Evolutionary conservation across 805 yeast species (phyloP).

Genomic region (Candida methanosorbosa): DNA sequence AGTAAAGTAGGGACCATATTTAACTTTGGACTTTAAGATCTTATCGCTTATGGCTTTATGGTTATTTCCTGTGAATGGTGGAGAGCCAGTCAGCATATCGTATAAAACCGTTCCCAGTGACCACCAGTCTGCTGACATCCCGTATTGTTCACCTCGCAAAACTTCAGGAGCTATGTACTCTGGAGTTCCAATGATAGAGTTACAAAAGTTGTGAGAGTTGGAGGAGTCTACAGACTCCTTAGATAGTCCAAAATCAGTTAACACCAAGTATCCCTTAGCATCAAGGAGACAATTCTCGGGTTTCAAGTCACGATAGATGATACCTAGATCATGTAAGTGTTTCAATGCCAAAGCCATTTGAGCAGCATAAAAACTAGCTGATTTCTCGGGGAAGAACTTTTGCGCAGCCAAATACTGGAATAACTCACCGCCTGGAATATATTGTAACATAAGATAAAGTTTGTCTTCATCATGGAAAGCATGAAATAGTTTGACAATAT

Average conservation of each 20-base stretch:
- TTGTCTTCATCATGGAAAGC: conserved; percentile 74
- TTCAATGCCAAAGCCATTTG: conserved; percentile 70
- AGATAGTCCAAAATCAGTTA: conserved; percentile 81
- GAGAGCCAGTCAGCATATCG: conserved; percentile 75
- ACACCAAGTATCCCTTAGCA: conserved; percentile 62
- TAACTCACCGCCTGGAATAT: conserved; percentile 86
- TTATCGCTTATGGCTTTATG: conserved; percentile 65
- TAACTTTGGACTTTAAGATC: conserved; percentile 54
- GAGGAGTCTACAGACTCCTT: conserved; percentile 29
- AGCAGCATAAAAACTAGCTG: conserved; percentile 67
- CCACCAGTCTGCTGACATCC: conserved; percentile 81
- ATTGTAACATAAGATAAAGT: conserved; percentile 67
- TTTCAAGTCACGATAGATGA: conserved; percentile 79
- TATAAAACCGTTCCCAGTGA: conserved; percentile 73
- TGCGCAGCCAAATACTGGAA: conserved; percentile 48
- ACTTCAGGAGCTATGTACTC: conserved; percentile 89
- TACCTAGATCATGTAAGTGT: conserved; percentile 69
- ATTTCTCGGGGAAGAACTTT: conserved; percentile 42
- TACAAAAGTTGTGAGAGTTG: conserved; percentile 31
- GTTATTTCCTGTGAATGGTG: conserved; percentile 80
- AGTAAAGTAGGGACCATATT: conserved; percentile 63
- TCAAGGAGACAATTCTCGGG: conserved; percentile 84
- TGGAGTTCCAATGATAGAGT: conserved; percentile 64
- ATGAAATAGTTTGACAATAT: conserved; percentile 73
- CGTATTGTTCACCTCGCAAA: conserved; percentile 66